These are phyloP conservation scores for Crithidia brevicula DNA, from an alignment of 208 protist genomes.

Conservation along the genomic window DNA sequence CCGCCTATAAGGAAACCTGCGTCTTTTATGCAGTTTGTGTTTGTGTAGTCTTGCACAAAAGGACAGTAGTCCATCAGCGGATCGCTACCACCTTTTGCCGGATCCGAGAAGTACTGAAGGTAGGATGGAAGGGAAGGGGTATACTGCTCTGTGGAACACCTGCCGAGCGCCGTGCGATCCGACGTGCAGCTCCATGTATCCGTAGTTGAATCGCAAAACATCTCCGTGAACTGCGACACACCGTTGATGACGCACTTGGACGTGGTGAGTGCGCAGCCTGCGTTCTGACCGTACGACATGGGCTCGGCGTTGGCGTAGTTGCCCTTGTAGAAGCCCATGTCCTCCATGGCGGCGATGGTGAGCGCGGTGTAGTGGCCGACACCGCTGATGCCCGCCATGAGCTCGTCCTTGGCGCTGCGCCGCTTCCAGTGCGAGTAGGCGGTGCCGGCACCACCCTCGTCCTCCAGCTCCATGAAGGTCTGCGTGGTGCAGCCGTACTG, in stretches of 20 bases:
- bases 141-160: background rate
- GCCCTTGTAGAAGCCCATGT: background rate
- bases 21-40: constrained; percentile 18
- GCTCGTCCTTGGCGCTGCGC: constrained; percentile 14
- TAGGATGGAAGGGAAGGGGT: constrained; percentile 8
- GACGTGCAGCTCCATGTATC: background rate
- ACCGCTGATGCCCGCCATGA: background rate
- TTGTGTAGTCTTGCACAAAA: constrained; percentile 24
- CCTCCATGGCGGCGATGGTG: background rate
- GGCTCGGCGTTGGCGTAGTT: constrained; percentile 17
- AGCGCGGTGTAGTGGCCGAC: background rate
- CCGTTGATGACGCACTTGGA: background rate
- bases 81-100: constrained; percentile 14
- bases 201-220: background rate
- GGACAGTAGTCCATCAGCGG: constrained; percentile 62
- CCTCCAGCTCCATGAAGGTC: constrained; percentile 75
- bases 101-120: constrained; percentile 34
- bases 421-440: constrained; percentile 86
- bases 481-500: constrained; percentile 70
- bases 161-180: background rate
- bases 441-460: constrained; percentile 55
- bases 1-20: background rate
- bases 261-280: constrained; percentile 39
- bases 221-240: background rate
- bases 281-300: constrained; percentile 70